Base-by-base conservation (phyloP, 352 stramenopile species). In the Globisporangium iwayamae region DNA sequence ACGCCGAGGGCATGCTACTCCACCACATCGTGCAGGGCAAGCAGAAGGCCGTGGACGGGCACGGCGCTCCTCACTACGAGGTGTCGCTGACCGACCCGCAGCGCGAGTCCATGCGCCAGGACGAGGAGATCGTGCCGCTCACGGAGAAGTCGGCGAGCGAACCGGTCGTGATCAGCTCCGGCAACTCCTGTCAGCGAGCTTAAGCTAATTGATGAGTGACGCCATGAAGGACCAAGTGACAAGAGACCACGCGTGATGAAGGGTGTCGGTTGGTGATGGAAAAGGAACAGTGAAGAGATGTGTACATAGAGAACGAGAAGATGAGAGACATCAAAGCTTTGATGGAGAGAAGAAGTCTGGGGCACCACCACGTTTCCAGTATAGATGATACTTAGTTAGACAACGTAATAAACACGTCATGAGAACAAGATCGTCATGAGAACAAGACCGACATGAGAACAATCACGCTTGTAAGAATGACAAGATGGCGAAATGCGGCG, bases 1-100 rank as follows among this genome's bases (percentile, higher is more conserved):
- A 95, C 48, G 85, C 83, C 65, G 87, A 95, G 68, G 58, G 67
- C 47, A 94, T 95, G 85, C 69, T 95, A 60, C 79, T 91, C n/a
- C 80, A 93, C 69, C 74, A 95, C 70, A 94, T 95, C 56, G 87
- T 95, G 11, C 87, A 95, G 60, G 87, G 79, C 20, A 72, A 77
- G 20, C 73, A 81, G 66, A 90, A 88, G 61, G 43, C 53, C 28
- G 71, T 78, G 16, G 73, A 62, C 0, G 54, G 66, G 13, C 67
- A 57, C 25, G 63, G 51, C 5, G 70, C 63, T 46, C 73, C 75
- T 50, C 77, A 73, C 50, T 95, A 86, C 58, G 78, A 92, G 56
- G 83, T 95, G 58, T 77, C 81, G 58, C 76, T 95, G 62, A 93
- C 85, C 30, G 85, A 95, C 65, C 83, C 85, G 34, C 87, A 95